Evolutionary conservation across 2,329 filamentous ascomycete genomes (phyloP).

Genomic region (Pyrenochaeta sp.): DNA sequence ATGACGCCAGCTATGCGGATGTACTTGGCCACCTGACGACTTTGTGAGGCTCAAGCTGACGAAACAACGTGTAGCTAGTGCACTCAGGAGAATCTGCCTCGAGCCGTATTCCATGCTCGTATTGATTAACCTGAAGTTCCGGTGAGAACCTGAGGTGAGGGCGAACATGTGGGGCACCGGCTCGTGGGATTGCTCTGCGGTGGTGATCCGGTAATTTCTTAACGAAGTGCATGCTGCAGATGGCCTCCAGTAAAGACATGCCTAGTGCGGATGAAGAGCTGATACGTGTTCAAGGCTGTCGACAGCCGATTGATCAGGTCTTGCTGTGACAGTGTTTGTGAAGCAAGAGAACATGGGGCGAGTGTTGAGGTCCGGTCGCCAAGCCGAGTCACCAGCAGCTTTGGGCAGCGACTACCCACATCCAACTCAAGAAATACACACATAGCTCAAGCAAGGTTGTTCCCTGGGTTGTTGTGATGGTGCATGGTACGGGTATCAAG

Average conservation of each 20-base stretch:
- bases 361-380: slow-evolving; percentile 5
- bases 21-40: slow-evolving; percentile 23
- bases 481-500: not conserved
- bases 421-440: not conserved
- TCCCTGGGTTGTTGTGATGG: not conserved
- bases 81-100: slow-evolving; percentile 13
- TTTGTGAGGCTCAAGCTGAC: slow-evolving; percentile 24
- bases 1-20: slow-evolving; percentile 24
- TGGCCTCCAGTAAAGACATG: too few species aligned
- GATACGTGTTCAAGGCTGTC: not conserved
- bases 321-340: not conserved
- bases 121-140: slow-evolving; percentile 5
- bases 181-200: not conserved
- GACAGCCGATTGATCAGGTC: not conserved
- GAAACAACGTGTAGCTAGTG: slow-evolving; percentile 1
- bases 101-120: slow-evolving; percentile 6
- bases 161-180: not conserved
- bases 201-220: too few species aligned
- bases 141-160: slow-evolving; percentile 12
- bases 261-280: too few species aligned
- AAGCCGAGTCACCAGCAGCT: slow-evolving; percentile 5
- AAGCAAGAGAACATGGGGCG: not conserved
- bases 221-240: too few species aligned
- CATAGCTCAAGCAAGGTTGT: not conserved
- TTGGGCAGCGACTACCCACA: slow-evolving; percentile 8